These are phyloP conservation scores for Themeda triandra DNA, from an alignment of 176 grass and related monocot species.

Conservation along the genomic window DNA sequence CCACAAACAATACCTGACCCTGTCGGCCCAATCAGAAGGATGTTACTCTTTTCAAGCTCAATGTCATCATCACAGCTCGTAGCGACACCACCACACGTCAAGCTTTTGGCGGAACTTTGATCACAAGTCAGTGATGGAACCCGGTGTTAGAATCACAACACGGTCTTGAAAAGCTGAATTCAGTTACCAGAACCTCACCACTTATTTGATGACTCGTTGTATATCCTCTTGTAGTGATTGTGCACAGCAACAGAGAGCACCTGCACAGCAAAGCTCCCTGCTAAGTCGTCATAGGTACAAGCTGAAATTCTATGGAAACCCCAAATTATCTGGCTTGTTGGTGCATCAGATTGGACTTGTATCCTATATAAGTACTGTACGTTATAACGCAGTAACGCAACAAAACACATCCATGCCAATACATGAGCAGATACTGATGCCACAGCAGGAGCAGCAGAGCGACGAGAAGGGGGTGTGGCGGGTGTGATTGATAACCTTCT, in stretches of 20 bases:
- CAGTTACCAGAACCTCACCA: conserved; percentile 1
- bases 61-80: conserved; percentile 17
- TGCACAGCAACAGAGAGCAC: conserved; percentile 65
- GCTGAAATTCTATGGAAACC: not conserved
- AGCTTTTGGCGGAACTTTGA: not conserved
- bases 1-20: conserved; percentile 28
- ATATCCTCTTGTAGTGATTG: conserved; percentile 76
- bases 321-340: not conserved
- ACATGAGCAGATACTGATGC: not conserved
- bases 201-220: conserved; percentile 33
- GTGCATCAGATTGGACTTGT: not conserved
- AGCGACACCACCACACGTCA: not conserved
- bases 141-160: not conserved
- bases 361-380: not conserved
- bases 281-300: not conserved
- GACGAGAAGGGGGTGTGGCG: not conserved
- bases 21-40: conserved; percentile 63
- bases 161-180: not conserved
- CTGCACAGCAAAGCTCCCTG: conserved; percentile 22
- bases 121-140: not conserved
- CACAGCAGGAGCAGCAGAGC: not conserved
- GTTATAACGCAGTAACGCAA: not conserved
- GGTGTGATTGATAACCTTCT: conserved; percentile 31
- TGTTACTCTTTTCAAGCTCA: conserved; percentile 69
- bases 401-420: not conserved